Evolutionary conservation across 2,329 filamentous ascomycete genomes (phyloP).

Genomic region (Pseudogymnoascus sp.): DNA sequence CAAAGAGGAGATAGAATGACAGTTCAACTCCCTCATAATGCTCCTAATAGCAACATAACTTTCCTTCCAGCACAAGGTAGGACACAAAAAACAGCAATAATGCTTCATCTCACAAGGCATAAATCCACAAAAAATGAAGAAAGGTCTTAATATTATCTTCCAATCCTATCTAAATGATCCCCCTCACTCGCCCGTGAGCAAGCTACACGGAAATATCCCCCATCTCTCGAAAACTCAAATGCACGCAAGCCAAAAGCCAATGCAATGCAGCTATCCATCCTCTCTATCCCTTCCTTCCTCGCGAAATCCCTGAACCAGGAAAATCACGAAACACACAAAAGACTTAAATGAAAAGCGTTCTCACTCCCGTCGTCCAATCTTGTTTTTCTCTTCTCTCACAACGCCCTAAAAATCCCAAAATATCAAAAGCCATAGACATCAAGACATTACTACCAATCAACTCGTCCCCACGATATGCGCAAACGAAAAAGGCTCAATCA

Average conservation of each 20-base stretch:
- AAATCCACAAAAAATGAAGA: neutral
- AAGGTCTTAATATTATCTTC: neutral
- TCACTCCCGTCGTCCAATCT: neutral
- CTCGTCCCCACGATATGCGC: no score
- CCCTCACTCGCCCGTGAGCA: neutral
- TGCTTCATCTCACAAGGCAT: no score
- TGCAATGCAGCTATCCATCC: neutral
- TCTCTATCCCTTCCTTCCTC: neutral
- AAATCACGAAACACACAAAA: neutral
- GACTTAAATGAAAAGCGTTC: neutral
- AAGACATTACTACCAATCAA: neutral
- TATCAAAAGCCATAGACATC: neutral
- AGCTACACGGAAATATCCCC: neutral
- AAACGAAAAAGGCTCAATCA: no score
- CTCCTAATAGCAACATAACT: no score
- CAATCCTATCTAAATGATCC: neutral
- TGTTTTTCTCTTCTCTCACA: neutral
- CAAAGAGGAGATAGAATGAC: no score
- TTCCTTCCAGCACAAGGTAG: no score
- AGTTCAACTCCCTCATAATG: no score
- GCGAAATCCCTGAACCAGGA: neutral
- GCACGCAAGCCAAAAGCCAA: neutral
- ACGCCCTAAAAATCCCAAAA: neutral
- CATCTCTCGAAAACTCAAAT: neutral
- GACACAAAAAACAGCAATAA: no score